Evolutionary conservation across 257 asterid genomes (phyloP), one percentile per base, ranked within the genome.

Genomic region (Ballota nigra): DNA sequence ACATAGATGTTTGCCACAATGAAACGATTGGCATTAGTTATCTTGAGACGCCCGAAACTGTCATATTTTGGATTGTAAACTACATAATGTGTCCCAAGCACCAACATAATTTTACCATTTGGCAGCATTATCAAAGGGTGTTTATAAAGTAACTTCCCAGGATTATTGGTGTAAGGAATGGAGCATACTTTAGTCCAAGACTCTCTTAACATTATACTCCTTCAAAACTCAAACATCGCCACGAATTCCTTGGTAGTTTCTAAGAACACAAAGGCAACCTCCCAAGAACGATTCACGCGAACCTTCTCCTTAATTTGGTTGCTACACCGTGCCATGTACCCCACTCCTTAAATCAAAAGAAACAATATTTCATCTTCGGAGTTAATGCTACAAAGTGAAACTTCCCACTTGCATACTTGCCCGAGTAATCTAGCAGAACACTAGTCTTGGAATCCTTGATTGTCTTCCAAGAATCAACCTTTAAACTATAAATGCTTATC

Each of bases 161-260:
- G 71, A 36, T 72, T 76, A 2, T 36, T 4, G 1, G 20, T 1
- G 61, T 77, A 73, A 60, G 87, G 81, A 53, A 87, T 68, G 18
- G 82, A 68, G 36, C 70, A 45, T 29, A 81, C 20, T 52, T 78
- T 82, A 40, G 57, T 71, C 94, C 91, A 87, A 1, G 85, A 82
- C 49, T 81, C 83, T 34, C n/a, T 51, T 73, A 24, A 75, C 70
- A 40, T 80, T 84, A 74, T 84, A 86, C 26, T 86, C 83, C 69
- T 79, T 84, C 81, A 87, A 13, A 38, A 87, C 70, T 91, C 91
- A 86, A 31, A 87, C 13, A 52, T 86, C 86, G 0, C 69, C 75
- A 5, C 65, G 38, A 38, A 9, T 34, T 4, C 10, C 59, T 6
- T n/a, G 16, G 52, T 66, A 43, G 38, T 71, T 40, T 49, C 77